phyloP scores from a whole-genome alignment of 2,329 filamentous ascomycete genomes.

The Periconia digitata region DNA sequence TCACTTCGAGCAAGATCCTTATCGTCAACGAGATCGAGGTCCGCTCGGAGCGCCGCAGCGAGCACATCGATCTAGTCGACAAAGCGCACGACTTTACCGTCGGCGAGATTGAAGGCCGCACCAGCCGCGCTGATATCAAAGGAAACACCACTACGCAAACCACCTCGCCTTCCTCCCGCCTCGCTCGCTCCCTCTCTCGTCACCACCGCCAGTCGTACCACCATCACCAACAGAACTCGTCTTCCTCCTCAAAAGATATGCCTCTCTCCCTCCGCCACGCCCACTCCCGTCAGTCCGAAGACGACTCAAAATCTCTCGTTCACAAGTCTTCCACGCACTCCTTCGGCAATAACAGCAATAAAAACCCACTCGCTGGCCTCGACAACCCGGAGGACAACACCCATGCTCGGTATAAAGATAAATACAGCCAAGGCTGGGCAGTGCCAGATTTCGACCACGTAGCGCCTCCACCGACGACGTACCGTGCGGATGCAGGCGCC shows the following conservation, averaged over 20 bases:
- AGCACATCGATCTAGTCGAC: slow-evolving; percentile 22
- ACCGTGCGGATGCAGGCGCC: not conserved
- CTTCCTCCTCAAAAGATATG: slow-evolving; percentile 17
- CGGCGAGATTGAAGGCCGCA: slow-evolving; percentile 4
- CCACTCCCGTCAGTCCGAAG: slow-evolving; percentile 16
- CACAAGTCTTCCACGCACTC: slow-evolving; percentile 6
- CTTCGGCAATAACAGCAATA: not conserved
- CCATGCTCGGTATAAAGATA: slow-evolving; percentile 12
- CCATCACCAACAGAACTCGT: slow-evolving; percentile 13
- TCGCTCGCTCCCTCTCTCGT: slow-evolving; percentile 1
- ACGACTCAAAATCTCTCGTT: slow-evolving; percentile 17
- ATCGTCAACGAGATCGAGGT: slow-evolving; percentile 44
- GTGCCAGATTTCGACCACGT: slow-evolving; percentile 16
- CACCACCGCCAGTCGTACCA: not conserved
- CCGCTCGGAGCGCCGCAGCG: slow-evolving; percentile 25
- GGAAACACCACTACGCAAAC: slow-evolving; percentile 8
- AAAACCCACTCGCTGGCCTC: not conserved
- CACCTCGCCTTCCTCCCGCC: not conserved
- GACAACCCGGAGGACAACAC: slow-evolving; percentile 1
- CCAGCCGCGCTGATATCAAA: slow-evolving; percentile 16
- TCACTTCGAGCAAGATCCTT: slow-evolving; percentile 39
- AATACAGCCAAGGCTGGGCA: slow-evolving; percentile 17
- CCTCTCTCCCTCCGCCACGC: slow-evolving; percentile 8
- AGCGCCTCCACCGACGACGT: not conserved
- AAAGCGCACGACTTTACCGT: slow-evolving; percentile 7